These are phyloP conservation scores for Nakaseomyces uthaithaninus DNA, from an alignment of 1,139 yeast species.

Conservation along the genomic window DNA sequence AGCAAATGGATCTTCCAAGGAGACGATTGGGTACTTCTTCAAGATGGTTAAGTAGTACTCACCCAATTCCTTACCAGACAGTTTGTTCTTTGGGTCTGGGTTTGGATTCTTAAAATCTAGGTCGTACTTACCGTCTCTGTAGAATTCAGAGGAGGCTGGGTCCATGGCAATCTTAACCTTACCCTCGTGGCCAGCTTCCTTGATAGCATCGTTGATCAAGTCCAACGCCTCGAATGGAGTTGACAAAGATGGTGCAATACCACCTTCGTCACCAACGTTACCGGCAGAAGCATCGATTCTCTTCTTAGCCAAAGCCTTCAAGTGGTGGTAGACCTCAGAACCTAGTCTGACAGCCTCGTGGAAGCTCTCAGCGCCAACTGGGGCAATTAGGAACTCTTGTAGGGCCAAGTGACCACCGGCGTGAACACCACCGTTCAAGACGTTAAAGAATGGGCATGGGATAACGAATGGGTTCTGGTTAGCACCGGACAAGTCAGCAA, in stretches of 20 bases:
- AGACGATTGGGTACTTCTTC: slow-evolving; percentile 89
- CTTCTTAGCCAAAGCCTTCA: slow-evolving; percentile 84
- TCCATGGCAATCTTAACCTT: slow-evolving; percentile 84
- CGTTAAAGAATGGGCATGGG: slow-evolving; percentile 97
- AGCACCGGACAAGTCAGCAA: slow-evolving; percentile 57
- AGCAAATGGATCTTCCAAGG: slow-evolving; percentile 96
- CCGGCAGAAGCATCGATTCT: slow-evolving; percentile 94
- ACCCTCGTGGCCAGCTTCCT: slow-evolving; percentile 88
- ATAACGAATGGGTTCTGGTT: slow-evolving; percentile 66
- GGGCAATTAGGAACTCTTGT: slow-evolving; percentile 98
- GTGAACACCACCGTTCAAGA: slow-evolving; percentile 97
- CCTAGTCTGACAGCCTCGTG: slow-evolving; percentile 92
- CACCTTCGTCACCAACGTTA: slow-evolving; percentile 99
- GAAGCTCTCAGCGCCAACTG: slow-evolving; percentile 79
- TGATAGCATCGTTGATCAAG: slow-evolving; percentile 79
- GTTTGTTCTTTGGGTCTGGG: slow-evolving; percentile 81
- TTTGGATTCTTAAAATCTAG: slow-evolving; percentile 93
- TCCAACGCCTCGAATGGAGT: slow-evolving; percentile 94
- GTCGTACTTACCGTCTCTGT: slow-evolving; percentile 91
- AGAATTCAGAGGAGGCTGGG: slow-evolving; percentile 94
- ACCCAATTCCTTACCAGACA: slow-evolving; percentile 79
- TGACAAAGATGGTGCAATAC: slow-evolving; percentile 94
- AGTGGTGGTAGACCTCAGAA: slow-evolving; percentile 91
- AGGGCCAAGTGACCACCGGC: slow-evolving; percentile 98
- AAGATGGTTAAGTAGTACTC: slow-evolving; percentile 68